Evolutionary conservation across 768 basidiomycete genomes (phyloP), one percentile per base, ranked within the genome.

Genomic region (Tricholoma matsutake): DNA sequence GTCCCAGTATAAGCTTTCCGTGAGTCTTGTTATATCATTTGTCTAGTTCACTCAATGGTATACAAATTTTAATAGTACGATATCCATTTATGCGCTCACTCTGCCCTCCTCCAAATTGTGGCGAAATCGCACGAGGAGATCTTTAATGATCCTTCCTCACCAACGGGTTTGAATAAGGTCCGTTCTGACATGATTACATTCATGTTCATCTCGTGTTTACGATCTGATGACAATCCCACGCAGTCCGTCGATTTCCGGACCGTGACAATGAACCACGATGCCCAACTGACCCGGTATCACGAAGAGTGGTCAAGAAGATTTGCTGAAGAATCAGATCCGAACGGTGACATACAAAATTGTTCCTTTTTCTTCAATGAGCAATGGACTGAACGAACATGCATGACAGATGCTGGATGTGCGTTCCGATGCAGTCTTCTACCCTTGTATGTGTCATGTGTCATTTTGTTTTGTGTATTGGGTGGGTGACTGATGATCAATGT

Each of bases 41-140:
- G n/a, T 39, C 22, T 49, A n/a, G 22, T n/a, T 41, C 41, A 66
- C 60, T 63, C 37, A 55, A n/a, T 45, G 29, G 60, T 49, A n/a
- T n/a, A 10, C 41, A 13, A 2, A 13, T 18, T 28, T 10, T 49
- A 14, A n/a, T 57, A 91, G 88, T 88, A 86, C 67, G 90, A 92
- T 66, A 75, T 92, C 49, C 89, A 92, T 62, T 75, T 92, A 25
- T 92, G 88, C 66, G 87, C 82, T 22, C 89, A 92, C 66, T 85
- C 89, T 1, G 81, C 81, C 13, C 76, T 92, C 34, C 72, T 92
- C 49, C 83, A 86, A 37, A 86, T 92, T 51, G 83, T 92, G 6
- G 83, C 86, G 13, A 81, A 80, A 34, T 92, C 91, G 76, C 90
- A 91, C 61, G 89, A 91, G 53, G 85, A 86, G 56, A 85, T 93